phyloP scores from a whole-genome alignment of 225 moss, liverwort and hornwort genomes.

The Antitrichia curtipendula region DNA sequence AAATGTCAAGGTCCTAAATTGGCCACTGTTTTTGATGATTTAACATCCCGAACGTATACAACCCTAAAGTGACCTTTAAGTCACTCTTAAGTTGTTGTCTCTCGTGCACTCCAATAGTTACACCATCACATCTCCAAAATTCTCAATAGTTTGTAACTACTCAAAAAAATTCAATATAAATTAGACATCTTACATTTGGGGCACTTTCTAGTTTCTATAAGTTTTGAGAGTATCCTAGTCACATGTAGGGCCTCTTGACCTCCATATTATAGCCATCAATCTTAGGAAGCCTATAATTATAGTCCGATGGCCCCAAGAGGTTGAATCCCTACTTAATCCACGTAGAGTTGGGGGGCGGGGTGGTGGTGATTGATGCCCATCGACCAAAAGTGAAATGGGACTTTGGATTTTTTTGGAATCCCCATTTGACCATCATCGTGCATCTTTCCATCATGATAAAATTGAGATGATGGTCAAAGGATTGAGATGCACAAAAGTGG shows the following conservation, averaged over 20 bases:
- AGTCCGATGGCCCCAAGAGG: background rate
- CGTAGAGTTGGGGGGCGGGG: no score
- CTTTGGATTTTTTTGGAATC: no score
- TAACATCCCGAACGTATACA: background rate
- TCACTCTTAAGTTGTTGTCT: background rate
- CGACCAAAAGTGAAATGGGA: no score
- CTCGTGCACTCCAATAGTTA: background rate
- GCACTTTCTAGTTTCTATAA: background rate
- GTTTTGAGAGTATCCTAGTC: background rate
- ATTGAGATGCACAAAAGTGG: background rate
- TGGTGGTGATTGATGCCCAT: no score
- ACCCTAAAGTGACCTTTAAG: background rate
- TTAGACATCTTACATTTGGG: background rate
- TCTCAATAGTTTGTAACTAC: background rate
- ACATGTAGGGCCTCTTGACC: background rate
- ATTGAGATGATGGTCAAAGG: no score
- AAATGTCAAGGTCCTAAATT: background rate
- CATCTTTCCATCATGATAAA: no score
- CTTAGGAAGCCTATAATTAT: background rate
- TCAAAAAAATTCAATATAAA: background rate
- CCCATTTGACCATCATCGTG: no score
- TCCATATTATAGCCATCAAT: background rate
- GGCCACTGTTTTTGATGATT: background rate
- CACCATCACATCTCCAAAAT: background rate
- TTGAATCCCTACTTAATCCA: no score